Base-by-base conservation (phyloP, 1,139 yeast species). In the Kurtzmaniella quercitrusa region DNA sequence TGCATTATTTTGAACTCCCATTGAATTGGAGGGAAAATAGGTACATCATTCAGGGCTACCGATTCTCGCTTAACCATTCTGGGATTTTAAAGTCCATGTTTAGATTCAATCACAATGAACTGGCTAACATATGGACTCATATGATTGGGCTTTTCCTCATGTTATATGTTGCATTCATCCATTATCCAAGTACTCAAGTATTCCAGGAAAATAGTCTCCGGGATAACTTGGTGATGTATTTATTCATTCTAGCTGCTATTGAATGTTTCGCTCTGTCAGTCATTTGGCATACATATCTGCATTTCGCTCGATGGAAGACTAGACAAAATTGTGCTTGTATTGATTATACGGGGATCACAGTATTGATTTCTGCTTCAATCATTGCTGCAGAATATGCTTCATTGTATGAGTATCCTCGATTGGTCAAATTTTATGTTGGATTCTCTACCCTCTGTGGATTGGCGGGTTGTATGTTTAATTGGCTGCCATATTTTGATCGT, bases 51-150 rank as follows among this genome's bases (percentile, higher is more conserved):
- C 67, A 81, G 43, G 98, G 98, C 1, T 93, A 93, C 66, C 69
- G 98, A 50, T 93, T 93, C 65, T 82, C 86, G 45, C 70, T 79
- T 48, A 75, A 77, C 41, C 93, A 86, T 58, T 44, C 58, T 3
- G 73, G 76, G 46, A 86, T 94, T 57, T 55, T 81, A 34, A 59
- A 63, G 46, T 77, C 86, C 44, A 65, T 86, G 11, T 79, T 62
- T 58, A 77, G 50, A 59, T 85, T 66, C 52, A 61, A 69, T 53
- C 98, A 93, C 65, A 93, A 93, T 59, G 98, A 93, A 62, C 77
- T 96, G 1, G 78, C 88, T 63, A 93, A 93, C 65, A 90, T 93
- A 46, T 93, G 98, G 98, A 77, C 96, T 0, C 98, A 93, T 66
- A 58, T 89, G 29, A 42, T 79, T 2, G 98, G 97, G 12, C 75